phyloP scores from a whole-genome alignment of 495 filamentous ascomycete species.

The Cercophora sp. region DNA sequence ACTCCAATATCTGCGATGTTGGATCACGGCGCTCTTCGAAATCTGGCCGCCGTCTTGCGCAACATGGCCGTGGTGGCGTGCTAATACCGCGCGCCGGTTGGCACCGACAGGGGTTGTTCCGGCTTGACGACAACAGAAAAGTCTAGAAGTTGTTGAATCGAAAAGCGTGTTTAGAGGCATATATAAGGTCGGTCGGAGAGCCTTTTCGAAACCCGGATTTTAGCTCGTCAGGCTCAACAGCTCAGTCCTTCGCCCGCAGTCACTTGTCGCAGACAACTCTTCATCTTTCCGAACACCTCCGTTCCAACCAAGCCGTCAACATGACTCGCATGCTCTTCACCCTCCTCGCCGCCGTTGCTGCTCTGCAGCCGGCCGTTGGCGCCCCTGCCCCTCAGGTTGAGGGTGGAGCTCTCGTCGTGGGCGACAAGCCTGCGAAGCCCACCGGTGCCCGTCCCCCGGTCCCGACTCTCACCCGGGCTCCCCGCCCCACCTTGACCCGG shows the following conservation, averaged over 20 bases:
- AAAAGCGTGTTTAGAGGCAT: not conserved
- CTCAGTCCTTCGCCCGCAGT: conserved; percentile 24
- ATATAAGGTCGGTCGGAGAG: conserved; percentile 1
- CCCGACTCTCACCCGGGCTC: not conserved
- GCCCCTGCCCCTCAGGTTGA: conserved; percentile 10
- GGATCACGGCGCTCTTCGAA: not conserved
- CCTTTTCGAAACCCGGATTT: too few relatives aligned
- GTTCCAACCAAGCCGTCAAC: not conserved
- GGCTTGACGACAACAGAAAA: conserved; percentile 8
- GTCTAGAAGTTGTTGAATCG: not conserved
- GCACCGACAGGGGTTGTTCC: too few relatives aligned
- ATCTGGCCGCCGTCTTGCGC: not conserved
- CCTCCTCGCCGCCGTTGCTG: conserved; percentile 17
- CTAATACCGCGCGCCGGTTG: conserved; percentile 7
- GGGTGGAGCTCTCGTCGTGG: not conserved
- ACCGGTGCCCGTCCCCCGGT: not conserved
- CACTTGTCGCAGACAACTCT: conserved; percentile 49
- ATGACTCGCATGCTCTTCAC: conserved; percentile 18
- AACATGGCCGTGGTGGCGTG: not conserved
- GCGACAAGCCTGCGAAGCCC: not conserved
- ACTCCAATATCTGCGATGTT: conserved; percentile 8
- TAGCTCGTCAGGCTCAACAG: conserved; percentile 9
- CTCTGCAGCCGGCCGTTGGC: conserved; percentile 10
- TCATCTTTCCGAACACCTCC: conserved; percentile 20
- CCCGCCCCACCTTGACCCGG: not conserved